Base-by-base conservation (phyloP, 169 alveolate genomes). In the Plasmodium reichenowi region DNA sequence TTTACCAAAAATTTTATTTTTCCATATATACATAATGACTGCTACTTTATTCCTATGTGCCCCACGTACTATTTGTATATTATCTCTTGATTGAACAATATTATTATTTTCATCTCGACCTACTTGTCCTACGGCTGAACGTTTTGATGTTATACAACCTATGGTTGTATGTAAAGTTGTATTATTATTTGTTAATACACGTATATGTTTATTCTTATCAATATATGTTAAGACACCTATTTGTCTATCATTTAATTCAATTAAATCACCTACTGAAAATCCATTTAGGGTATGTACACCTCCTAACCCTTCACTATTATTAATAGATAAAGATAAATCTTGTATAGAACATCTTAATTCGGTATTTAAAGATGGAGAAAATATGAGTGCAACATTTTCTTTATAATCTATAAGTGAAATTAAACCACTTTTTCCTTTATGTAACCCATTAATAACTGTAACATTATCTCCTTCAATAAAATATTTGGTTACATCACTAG, bases 391-490 rank as follows among this genome's bases (percentile, higher is more conserved):
- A 15, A 72, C 83, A 66, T 74, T 92, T 71, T 94, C 94, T 56
- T 86, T 90, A 64, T 85, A 88, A 89, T 94, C 94, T 45, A 94
- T 85, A 68, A 94, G 50, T 1, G 96, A 92, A 15, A 95, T 92
- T 2, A 95, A 71, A 20, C 97, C 97, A 38, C 96, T 92, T 68
- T 95, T 95, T 9, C 97, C 97, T 15, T 93, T 94, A 83, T 95
- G 93, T 48, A 93, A 52, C 4, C 97, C 97, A 62, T 93, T 95
- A 50, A 95, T 92, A 15, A 94, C 93, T 15, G 95, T 85, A 45
- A 95, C 97, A 47, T 94, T 93, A 74, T 95, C 97, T 10, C 97
- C 97, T 60, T 94, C 95, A n/a, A 68, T 93, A 58, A 95, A 93
- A 58, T 93, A 88, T 74, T 95, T 95, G 13, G 95, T 93, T 20